Evolutionary conservation across 768 basidiomycete genomes (phyloP), one percentile per base, ranked within the genome.

Genomic region (Amanita pseudoporphyria): DNA sequence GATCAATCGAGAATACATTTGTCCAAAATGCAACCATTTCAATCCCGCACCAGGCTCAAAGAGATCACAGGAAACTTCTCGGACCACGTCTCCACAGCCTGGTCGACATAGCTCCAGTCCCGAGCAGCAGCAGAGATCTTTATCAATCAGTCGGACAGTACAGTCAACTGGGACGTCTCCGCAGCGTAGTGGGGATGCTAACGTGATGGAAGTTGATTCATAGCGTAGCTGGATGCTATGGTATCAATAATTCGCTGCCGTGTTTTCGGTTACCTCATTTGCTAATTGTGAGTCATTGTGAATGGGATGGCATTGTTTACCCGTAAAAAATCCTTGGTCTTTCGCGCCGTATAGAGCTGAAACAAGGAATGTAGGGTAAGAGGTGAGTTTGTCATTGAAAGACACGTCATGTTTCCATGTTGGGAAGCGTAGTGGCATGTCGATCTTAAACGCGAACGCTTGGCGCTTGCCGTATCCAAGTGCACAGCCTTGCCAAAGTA

Each of bases 11-110:
- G 91, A 92, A 68, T 95, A 90, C 57, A 65, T 79, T 21, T 95
- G 91, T 62, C 86, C 82, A 0, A 89, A 87, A 61, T 95, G 92
- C 61, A 81, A 81, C 6, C 79, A 84, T 64, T 88, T 94, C 64
- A 94, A 95, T 58, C 67, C 72, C 1, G 72, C 76, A 9, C 59
- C 61, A 21, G 67, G 69, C 43, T 63, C 70, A 14, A 73, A 64
- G 56, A 64, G 60, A 53, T 57, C 59, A 54, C 57, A 42, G 28
- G 43, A 46, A 33, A 30, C 55, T 24, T 39, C 54, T 16, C 36
- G 54, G 24, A 24, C 49, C n/a, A 35, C 46, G 3, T 35, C 39
- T 36, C 53, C 37, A 9, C 58, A 36, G 31, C n/a, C 38, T 21
- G 18, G 12, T 6, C 13, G 32, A 43, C 49, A 22, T 12, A 43